Evolutionary conservation across 2,329 filamentous ascomycete species (phyloP).

Genomic region (Metarhizium sp.): DNA sequence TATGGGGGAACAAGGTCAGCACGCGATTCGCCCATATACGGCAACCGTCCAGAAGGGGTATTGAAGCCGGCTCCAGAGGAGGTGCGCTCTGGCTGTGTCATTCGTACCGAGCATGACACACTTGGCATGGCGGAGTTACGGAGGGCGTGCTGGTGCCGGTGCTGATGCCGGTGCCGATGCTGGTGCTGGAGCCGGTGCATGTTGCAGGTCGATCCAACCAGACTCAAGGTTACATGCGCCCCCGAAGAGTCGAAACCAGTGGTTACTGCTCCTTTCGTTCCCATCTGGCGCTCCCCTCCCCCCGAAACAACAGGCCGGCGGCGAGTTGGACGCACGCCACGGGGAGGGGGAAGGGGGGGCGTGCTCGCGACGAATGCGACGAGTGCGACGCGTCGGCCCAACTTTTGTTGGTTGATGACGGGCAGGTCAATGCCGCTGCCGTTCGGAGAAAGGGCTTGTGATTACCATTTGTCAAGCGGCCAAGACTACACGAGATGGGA

Average conservation of each 20-base stretch:
- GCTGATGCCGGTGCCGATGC: too few species aligned
- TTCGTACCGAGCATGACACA: background rate
- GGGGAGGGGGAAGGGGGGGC: background rate
- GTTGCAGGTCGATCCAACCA: background rate
- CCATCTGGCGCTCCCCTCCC: too few species aligned
- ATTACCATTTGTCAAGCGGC: too few species aligned
- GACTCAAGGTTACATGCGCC: background rate
- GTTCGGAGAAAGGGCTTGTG: too few species aligned
- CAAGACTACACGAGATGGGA: too few species aligned
- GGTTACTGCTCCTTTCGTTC: background rate
- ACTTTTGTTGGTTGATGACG: too few species aligned
- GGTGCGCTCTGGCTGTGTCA: background rate
- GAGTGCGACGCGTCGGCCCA: too few species aligned
- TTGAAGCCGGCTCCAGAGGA: background rate
- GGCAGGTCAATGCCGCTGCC: too few species aligned
- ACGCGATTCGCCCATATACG: conserved; percentile 3
- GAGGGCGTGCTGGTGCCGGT: background rate
- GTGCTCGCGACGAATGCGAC: background rate
- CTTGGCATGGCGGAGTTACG: background rate
- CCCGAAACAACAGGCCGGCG: too few species aligned
- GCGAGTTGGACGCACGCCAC: too few species aligned
- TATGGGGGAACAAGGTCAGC: background rate
- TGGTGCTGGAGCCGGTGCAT: background rate
- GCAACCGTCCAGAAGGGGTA: background rate
- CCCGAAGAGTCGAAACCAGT: background rate